phyloP scores from a whole-genome alignment of 306 rosid genomes.

The Rosa chinensis region DNA sequence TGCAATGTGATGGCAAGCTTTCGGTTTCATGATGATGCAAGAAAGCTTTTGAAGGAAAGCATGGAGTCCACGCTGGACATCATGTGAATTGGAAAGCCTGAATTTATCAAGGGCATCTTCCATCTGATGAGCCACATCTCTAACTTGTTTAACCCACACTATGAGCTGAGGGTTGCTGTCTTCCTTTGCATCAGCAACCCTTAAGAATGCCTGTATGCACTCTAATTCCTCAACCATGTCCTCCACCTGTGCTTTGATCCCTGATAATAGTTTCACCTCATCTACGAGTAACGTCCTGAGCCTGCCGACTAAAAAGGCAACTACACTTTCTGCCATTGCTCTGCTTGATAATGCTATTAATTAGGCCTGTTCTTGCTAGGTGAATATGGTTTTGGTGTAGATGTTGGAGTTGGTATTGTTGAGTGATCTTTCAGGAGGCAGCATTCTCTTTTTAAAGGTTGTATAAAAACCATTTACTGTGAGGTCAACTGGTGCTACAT shows the following conservation, averaged over 20 bases:
- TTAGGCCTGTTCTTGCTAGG: neutral
- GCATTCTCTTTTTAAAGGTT: neutral
- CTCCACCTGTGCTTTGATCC: conserved; percentile 27
- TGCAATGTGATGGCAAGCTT: conserved; percentile 1
- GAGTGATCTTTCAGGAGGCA: conserved; percentile 35
- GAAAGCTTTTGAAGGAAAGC: conserved; percentile 1
- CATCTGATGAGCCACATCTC: conserved; percentile 33
- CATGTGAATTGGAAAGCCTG: neutral
- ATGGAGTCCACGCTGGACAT: neutral
- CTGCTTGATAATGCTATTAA: neutral
- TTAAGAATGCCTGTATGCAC: conserved; percentile 27
- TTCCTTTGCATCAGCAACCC: conserved; percentile 30
- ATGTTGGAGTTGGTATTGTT: neutral
- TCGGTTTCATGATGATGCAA: conserved; percentile 11
- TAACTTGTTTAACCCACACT: conserved; percentile 33
- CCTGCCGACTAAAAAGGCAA: conserved; percentile 37
- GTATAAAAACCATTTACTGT: neutral
- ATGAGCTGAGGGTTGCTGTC: conserved; percentile 22
- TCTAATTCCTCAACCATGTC: conserved; percentile 21
- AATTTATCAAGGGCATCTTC: conserved; percentile 37
- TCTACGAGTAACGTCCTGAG: conserved; percentile 33
- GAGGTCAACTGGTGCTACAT: neutral
- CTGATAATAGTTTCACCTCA: conserved; percentile 39
- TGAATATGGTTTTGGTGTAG: neutral
- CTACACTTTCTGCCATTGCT: conserved; percentile 54